Evolutionary conservation across 2,329 filamentous ascomycete species (phyloP), one percentile per base, ranked within the genome.

Genomic region (Trichoderma sp.): DNA sequence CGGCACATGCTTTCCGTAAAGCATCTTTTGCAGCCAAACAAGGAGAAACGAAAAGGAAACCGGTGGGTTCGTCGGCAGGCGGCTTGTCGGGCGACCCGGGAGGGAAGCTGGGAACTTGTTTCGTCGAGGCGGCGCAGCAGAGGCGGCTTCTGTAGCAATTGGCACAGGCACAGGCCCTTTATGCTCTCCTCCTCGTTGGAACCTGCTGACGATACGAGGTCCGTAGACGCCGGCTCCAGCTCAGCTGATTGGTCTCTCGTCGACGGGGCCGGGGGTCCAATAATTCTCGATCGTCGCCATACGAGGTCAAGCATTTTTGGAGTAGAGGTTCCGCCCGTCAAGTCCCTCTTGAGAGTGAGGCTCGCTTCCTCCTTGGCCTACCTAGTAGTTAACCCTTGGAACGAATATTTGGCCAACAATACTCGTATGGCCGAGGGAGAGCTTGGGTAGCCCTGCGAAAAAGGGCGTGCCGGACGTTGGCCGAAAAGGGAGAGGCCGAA

Each of bases 401-500:
- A 15, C 25, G 22, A 19, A 48, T 10, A 22, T 34, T 25, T 22
- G 22, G 19, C 22, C 9, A 42, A 22, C 19, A 27, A 15, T n/a
- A 39, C 17, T 19, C 54, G 19, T 37, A 42, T 39, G 48, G 50
- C 45, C 48, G 50, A 54, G 61, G 50, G 61, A 56, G 61, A 25
- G 39, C 42, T 17, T 29, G 59, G 59, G 19, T 39, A 15, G 45
- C 42, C 42, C 45, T 27, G 61, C 25, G 27, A 45, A 48, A 34
- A 27, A 56, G 37, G 52, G 19, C 37, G 52, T 39, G 10, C 8
- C 61, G 61, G 61, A 64, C n/a, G 50, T 57, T 64, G 61, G 29
- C 61, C 61, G 61, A 64, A 53, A 64, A 64, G 50, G 61, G 61
- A 56, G 61, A 57, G 27, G 59, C 45, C 34, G 27, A 50, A 39